Evolutionary conservation across 768 basidiomycete genomes (phyloP), one percentile per base, ranked within the genome.

Genomic region (Panaeolus papilionaceus): DNA sequence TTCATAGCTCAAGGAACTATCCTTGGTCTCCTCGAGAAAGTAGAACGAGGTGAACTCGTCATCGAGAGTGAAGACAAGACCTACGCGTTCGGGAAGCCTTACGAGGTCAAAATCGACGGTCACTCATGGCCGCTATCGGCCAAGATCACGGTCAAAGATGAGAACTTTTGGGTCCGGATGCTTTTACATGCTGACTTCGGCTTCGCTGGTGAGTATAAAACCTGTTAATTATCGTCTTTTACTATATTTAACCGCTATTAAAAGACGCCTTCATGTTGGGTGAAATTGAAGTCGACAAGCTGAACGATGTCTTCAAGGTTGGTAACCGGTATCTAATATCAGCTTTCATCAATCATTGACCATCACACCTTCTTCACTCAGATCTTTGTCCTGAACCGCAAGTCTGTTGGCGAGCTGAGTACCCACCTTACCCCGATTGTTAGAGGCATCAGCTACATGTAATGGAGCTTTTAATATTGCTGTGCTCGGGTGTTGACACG

Each of bases 371-470:
- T 2, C 37, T 28, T 23, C 16, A 14, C 26, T 40, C 33, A 69
- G 68, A 66, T 69, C 0, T 69, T 69, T 40, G 62, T 69, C n/a
- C 51, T 69, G n/a, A 69, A 69, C 62, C 40, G 68, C 37, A 64
- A 66, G 23, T 40, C 68, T 4, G 49, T 69, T 23, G 65, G 68
- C 3, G 65, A 66, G 42, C 39, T 66, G 12, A 45, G 63, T 40
- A 66, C 65, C 20, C 16, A 64, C 5, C 40, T 69, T 20, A 64
- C 65, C 4, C 66, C 68, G 0, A 12, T 69, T 38, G 18, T 69
- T 20, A 28, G 68, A 9, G 44, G 44, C 14, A 45, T 69, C 33
- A 66, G 68, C 51, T 69, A 66, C 49, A 66, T 69, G 68, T 66
- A 64, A 20, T 4, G n/a, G 28, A 20, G 20, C n/a, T 37, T 20